Base-by-base conservation (phyloP, 2,329 filamentous ascomycete genomes). In the Fulvia fulva region DNA sequence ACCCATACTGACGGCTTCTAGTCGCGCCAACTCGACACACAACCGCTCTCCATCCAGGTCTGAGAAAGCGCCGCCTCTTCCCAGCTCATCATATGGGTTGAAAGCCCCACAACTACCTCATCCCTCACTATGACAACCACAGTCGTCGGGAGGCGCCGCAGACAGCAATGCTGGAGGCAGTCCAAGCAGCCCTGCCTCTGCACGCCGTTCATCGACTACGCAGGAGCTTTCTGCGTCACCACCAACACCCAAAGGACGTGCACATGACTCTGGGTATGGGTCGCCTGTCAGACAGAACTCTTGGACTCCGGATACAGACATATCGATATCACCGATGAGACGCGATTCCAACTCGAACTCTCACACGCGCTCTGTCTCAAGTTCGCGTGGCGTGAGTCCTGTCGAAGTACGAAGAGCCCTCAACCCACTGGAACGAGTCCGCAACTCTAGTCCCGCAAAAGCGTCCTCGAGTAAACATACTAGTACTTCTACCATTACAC, bases 111-210 rank as follows among this genome's bases (percentile, higher is more conserved):
- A 60, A 46, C 30, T 59, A 50, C 60, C 63, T 12, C 16, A 43
- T 7, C 45, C 59, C 51, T 57, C 58, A 26, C 34, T 37, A 54
- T 67, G 65, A 67, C 66, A 66, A 66, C 62, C 61, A 67, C 63
- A 66, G 67, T 55, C 58, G 62, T 63, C 63, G 63, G 60, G 65
- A 54, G 67, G 66, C 68, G 54, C 61, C 55, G 54, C 58, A 45
- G 64, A 65, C 53, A 60, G 54, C 45, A 58, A 57, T 53, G 55
- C 45, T 47, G 57, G 19, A 14, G 3, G 37, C 37, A 41, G 55
- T 46, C 34, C 46, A 23, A 56, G 53, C 47, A 44, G 34, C 41
- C 8, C 34, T 51, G 45, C 49, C 57, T 58, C 26, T 53, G 56
- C 34, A 54, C 53, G 30, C 46, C 60, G 22, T 2, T 16, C 47